Base-by-base conservation (phyloP, 2,329 filamentous ascomycete species). In the Colletotrichum musicola region DNA sequence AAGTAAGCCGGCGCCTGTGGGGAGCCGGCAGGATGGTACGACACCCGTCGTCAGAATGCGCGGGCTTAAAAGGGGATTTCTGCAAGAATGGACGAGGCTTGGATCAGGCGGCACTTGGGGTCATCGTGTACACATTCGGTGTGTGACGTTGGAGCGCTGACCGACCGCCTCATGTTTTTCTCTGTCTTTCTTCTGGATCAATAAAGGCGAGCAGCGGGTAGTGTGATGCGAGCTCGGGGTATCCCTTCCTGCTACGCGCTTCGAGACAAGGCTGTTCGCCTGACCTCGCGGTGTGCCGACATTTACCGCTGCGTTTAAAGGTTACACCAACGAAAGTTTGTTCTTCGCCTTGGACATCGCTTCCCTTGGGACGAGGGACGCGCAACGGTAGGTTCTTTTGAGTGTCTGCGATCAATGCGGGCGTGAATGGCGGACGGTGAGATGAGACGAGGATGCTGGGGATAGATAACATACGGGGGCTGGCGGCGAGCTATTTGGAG, bases 151-250 rank as follows among this genome's bases (percentile, higher is more conserved):
- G 20, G 54, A 47, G 40, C 22, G 51, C 46, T 30, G 47, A 56
- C 49, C 64, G 50, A 16, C 38, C 51, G 9, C 9, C 51, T 40
- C 12, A 35, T 10, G 16, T 18, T 51, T 22, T 25, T 4, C 1
- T 44, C 13, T 35, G 4, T 4, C 9, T 35, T 35, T 10, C 38
- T 51, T 51, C 14, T 16, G 30, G 35, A 18, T 9, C 27, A 51
- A 35, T 12, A 35, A 3, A 51, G 54, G 61, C 49, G 61, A 58
- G 20, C 54, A 25, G 47, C 18, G 13, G 54, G 55, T 38, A n/a
- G 61, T 49, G 62, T 68, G 65, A 65, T 25, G 40, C n/a, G 64
- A 47, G 61, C 64, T 68, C 30, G 64, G 62, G 65, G 30, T 60
- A 65, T 65, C 62, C 65, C 42, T 64, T 46, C 49, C 12, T n/a